Evolutionary conservation across 108 stramenopile species (phyloP).

Genomic region (Conticribra weissflogii): DNA sequence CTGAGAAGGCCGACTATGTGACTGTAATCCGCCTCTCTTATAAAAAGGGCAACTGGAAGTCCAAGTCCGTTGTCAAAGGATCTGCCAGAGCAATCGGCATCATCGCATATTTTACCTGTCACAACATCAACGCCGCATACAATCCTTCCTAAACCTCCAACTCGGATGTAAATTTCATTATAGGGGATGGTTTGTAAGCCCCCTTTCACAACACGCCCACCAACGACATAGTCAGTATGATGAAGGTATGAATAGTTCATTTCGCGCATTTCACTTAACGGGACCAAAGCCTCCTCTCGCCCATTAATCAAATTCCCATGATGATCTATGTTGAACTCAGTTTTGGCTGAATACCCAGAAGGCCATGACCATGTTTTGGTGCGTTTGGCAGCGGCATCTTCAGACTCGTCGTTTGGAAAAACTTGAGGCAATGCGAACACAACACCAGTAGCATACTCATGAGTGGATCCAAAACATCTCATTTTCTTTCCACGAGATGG

Average conservation of each 20-base stretch:
- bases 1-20: constrained; percentile 80
- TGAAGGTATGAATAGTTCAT: constrained; percentile 50
- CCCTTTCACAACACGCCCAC: constrained; percentile 71
- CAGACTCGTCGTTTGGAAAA: constrained; percentile 44
- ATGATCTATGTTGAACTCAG: constrained; percentile 59
- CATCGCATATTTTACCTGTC: constrained; percentile 43
- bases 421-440: constrained; percentile 79
- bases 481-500: constrained; percentile 80
- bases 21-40: constrained; percentile 71
- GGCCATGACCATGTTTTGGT: constrained; percentile 83
- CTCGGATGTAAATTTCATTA: constrained; percentile 74
- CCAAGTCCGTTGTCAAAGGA: constrained; percentile 82
- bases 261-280: constrained; percentile 39
- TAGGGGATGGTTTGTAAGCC: constrained; percentile 82
- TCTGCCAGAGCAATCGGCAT: constrained; percentile 52
- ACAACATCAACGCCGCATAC: constrained; percentile 54
- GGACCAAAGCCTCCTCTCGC: constrained; percentile 56
- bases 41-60: constrained; percentile 85
- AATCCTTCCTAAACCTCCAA: constrained; percentile 81
- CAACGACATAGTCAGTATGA: constrained; percentile 45
- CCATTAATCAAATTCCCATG: constrained; percentile 59
- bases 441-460: constrained; percentile 73
- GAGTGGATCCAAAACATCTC: constrained; percentile 75
- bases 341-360: constrained; percentile 77
- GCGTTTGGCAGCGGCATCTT: constrained; percentile 61